Percentiles rank a stretch among this genome's conserved stretches.
Conservation (phyloP, 1,284 basidiomycete species). For the Macrocystidia cucumis region DNA sequence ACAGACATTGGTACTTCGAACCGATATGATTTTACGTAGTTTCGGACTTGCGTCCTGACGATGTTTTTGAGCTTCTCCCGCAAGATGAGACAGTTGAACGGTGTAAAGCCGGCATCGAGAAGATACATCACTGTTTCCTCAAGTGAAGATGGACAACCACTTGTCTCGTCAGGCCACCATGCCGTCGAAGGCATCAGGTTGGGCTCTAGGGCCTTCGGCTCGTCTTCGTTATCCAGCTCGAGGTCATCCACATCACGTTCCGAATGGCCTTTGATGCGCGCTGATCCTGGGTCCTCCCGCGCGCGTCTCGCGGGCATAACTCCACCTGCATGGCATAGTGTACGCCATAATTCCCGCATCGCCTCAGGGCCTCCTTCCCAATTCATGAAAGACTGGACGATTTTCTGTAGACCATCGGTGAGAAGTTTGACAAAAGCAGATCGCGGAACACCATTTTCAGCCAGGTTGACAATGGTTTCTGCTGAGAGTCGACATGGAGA, state of each 20-base stretch:
- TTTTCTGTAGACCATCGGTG: conserved; percentile 22
- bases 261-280: conserved; percentile 33
- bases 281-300: conserved; percentile 32
- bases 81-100: conserved; percentile 30
- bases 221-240: conserved; percentile 22
- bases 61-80: conserved; percentile 35
- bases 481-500: conserved; percentile 33
- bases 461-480: conserved; percentile 44
- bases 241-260: conserved; percentile 25
- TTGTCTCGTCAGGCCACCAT: conserved; percentile 44
- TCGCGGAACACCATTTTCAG: conserved; percentile 39
- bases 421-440: conserved; percentile 29
- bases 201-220: conserved; percentile 14
- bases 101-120: conserved; percentile 39
- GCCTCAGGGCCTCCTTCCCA: conserved; percentile 34
- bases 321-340: conserved; percentile 30
- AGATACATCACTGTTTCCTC: conserved; percentile 43
- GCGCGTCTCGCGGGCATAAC: conserved; percentile 35
- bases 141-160: conserved; percentile 40
- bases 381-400: conserved; percentile 27
- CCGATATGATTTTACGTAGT: conserved; percentile 26
- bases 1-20: conserved; percentile 40
- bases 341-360: conserved; percentile 32
- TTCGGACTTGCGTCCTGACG: conserved; percentile 25
- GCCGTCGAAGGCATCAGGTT: conserved; percentile 35